Evolutionary conservation across 169 alveolate species (phyloP).

Genomic region (Plasmodium fragile): DNA sequence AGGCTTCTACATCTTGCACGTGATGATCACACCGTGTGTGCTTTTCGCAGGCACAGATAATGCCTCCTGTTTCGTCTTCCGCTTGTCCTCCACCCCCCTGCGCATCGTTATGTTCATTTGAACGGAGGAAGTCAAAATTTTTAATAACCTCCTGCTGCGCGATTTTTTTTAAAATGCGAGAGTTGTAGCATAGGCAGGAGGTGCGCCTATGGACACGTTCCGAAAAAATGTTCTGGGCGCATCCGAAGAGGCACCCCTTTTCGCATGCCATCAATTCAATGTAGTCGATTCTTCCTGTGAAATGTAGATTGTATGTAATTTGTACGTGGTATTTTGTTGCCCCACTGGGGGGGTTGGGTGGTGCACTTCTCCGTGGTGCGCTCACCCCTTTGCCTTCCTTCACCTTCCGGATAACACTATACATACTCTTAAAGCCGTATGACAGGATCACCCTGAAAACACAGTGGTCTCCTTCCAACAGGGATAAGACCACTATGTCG

Average conservation of each 20-base stretch:
- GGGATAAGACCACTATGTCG: slow-evolving; percentile 48
- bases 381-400: not conserved
- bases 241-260: slow-evolving; percentile 69
- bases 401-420: slow-evolving; percentile 36
- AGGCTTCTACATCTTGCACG: not conserved
- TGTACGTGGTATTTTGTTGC: slow-evolving; percentile 3
- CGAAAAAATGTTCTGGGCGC: slow-evolving; percentile 63
- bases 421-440: slow-evolving; percentile 70
- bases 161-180: slow-evolving; percentile 41
- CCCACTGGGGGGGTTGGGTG: not conserved
- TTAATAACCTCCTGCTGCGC: slow-evolving; percentile 34
- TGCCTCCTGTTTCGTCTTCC: not conserved
- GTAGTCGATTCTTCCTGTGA: slow-evolving; percentile 56
- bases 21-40: not conserved
- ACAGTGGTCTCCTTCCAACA: slow-evolving; percentile 3
- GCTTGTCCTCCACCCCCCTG: not conserved
- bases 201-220: slow-evolving; percentile 19
- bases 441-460: slow-evolving; percentile 55
- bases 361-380: not conserved
- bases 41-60: not conserved
- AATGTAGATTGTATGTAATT: slow-evolving; percentile 29
- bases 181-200: slow-evolving; percentile 38
- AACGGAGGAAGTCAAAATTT: slow-evolving; percentile 50
- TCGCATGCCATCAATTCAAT: slow-evolving; percentile 71
- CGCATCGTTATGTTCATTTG: not conserved